Base-by-base conservation (phyloP, 2,329 filamentous ascomycete species). In the Drechslerella stenobrocha region DNA sequence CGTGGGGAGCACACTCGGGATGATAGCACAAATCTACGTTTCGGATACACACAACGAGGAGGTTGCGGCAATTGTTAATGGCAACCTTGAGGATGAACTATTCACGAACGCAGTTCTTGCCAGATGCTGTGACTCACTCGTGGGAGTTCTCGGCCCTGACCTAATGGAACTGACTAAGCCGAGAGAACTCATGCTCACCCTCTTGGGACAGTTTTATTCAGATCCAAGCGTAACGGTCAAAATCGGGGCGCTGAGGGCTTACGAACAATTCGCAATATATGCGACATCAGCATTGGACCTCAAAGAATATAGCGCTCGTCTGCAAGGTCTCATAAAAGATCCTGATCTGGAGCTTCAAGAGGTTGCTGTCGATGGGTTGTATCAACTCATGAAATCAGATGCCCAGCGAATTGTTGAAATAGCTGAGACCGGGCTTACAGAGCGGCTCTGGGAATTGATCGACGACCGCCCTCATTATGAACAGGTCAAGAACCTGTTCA, bases 101-200 rank as follows among this genome's bases (percentile, higher is more conserved):
- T 86, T 89, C 3, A 92, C 92, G 0, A 84, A 87, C 0, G 86
- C 90, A 18, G 88, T 90, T 0, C 86, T 97, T 69, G 87, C 89
- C 28, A 86, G 90, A 72, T 95, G 90, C 72, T 86, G 96, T 26
- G 91, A 97, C 76, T 93, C 91, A n/a, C 81, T 96, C 22, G 90
- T 98, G 78, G 97, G 97, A 72, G 93, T 98, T 7, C 82, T 98
- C 8, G 93, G 93, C 0, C 93, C 93, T 0, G 95, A 98, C 77
- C 79, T 98, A 20, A 93, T 97, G 76, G 93, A 97, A 73, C 85
- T 93, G 70, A 85, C 84, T 2, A 96, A 95, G 77, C 89, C 90
- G n/a, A 82, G 93, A 71, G 91, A 96, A 74, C 82, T 98, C 55
- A 93, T 97, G 51, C 82, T 97, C 69, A 93, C 87, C 0, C 81